A percentile compares a stretch with the other conserved stretches of the same genome.
phyloP scores from a whole-genome alignment of 108 stramenopile genomes.

The Nitzschia sp. region DNA sequence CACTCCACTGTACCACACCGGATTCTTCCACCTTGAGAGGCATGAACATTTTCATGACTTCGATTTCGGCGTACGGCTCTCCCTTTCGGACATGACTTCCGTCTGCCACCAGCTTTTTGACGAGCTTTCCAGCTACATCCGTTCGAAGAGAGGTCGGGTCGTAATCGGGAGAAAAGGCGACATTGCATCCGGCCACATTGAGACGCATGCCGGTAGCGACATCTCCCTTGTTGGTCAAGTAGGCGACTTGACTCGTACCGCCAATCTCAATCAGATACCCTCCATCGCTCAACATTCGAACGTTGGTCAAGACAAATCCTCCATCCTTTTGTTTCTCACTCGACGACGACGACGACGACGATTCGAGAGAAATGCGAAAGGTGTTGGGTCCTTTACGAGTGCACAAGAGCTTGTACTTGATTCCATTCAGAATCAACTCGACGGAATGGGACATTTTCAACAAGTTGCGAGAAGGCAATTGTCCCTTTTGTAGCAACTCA shows the following conservation, averaged over 20 bases:
- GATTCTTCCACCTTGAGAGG: constrained; percentile 95
- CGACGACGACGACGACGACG: constrained; percentile 9
- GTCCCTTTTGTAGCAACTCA: constrained; percentile 83
- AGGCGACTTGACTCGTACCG: constrained; percentile 90
- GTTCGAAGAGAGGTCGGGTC: constrained; percentile 94
- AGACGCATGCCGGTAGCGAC: constrained; percentile 84
- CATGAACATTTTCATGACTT: constrained; percentile 99
- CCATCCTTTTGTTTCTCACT: background rate
- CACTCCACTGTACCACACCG: constrained; percentile 84
- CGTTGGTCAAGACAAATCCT: constrained; percentile 68
- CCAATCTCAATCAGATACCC: constrained; percentile 94
- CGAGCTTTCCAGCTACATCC: constrained; percentile 96
- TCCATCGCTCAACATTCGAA: constrained; percentile 92
- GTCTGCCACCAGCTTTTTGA: constrained; percentile 92
- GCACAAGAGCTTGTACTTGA: constrained; percentile 90
- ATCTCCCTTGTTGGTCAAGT: constrained; percentile 78
- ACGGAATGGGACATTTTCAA: constrained; percentile 77
- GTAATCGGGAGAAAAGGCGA: constrained; percentile 96
- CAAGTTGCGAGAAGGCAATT: constrained; percentile 83
- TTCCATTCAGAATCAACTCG: constrained; percentile 91
- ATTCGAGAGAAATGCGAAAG: constrained; percentile 58
- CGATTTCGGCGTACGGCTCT: constrained; percentile 94
- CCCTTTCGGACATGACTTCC: constrained; percentile 91
- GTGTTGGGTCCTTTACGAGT: constrained; percentile 67
- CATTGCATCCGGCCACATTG: constrained; percentile 82